Evolutionary conservation across 306 rosid species (phyloP).

Genomic region (Rosa rugosa): DNA sequence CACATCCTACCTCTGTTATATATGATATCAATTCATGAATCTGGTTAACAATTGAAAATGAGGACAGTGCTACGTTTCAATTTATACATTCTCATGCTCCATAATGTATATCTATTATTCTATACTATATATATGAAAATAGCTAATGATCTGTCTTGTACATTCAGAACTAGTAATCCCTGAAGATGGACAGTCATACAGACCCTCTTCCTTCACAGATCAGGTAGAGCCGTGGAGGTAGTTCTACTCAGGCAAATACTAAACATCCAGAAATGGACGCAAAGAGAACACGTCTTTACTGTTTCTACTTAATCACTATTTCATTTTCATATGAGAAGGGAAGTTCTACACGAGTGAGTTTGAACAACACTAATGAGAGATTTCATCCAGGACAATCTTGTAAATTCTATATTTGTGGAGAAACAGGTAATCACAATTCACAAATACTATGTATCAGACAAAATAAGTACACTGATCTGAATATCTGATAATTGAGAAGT

Average conservation of each 20-base stretch:
- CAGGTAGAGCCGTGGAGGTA: not conserved
- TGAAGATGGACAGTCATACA: not conserved
- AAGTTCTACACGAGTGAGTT: not conserved
- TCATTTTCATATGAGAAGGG: not conserved
- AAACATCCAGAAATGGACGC: not conserved
- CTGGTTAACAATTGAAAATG: not conserved
- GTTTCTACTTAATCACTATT: not conserved
- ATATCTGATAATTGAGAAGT: constrained; percentile 8
- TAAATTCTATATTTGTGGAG: not conserved
- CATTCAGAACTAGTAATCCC: not conserved
- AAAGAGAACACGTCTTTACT: not conserved
- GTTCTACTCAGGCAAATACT: not conserved
- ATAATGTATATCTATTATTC: not conserved
- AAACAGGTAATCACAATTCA: not conserved
- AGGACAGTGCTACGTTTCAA: not conserved
- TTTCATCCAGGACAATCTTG: not conserved
- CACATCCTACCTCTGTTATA: constrained; percentile 14
- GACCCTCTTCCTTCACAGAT: not conserved
- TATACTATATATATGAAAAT: not conserved
- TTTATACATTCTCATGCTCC: not conserved
- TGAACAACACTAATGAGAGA: not conserved
- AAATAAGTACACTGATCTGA: not conserved
- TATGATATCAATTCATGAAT: not conserved
- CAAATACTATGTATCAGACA: not conserved
- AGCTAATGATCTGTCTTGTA: not conserved